phyloP scores from a whole-genome alignment of 1,284 basidiomycete genomes.

The Cutaneotrichosporon curvatum region DNA sequence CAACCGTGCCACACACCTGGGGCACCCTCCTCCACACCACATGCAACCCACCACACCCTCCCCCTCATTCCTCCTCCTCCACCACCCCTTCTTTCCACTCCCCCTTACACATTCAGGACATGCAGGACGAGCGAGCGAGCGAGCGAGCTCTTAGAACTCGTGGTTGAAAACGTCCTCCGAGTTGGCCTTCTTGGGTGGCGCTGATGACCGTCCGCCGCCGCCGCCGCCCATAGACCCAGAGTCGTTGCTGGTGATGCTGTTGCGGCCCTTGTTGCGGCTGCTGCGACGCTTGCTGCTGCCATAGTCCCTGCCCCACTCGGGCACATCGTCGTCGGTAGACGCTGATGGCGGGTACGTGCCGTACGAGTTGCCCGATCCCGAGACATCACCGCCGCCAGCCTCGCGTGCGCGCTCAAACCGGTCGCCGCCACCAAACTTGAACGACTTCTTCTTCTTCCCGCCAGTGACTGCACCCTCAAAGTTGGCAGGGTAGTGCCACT shows the following conservation, averaged over 20 bases:
- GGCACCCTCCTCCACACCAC: too few species aligned
- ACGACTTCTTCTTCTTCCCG: constrained; percentile 19
- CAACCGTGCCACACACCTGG: too few species aligned
- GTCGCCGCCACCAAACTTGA: constrained; percentile 19
- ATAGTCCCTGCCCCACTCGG: constrained; percentile 47
- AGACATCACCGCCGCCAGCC: constrained; percentile 10
- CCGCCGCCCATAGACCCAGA: background rate
- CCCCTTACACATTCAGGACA: too few species aligned
- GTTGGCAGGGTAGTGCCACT: constrained; percentile 48
- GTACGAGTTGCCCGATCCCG: constrained; percentile 16
- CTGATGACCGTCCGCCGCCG: background rate
- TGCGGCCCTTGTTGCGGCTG: constrained; percentile 18
- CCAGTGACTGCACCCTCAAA: constrained; percentile 43
- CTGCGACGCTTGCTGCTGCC: constrained; percentile 29
- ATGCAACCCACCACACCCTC: too few species aligned
- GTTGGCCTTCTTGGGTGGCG: constrained; percentile 2
- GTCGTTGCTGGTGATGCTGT: background rate
- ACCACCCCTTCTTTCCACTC: too few species aligned
- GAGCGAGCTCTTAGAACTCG: constrained; percentile 26
- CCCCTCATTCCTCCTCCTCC: too few species aligned
- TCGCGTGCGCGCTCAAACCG: constrained; percentile 33
- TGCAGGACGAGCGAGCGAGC: too few species aligned
- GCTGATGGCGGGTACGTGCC: constrained; percentile 28
- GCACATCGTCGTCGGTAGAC: constrained; percentile 42
- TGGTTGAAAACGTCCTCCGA: constrained; percentile 32